Evolutionary conservation across 2,329 filamentous ascomycete species (phyloP).

Genomic region (Pseudogymnoascus sp.): DNA sequence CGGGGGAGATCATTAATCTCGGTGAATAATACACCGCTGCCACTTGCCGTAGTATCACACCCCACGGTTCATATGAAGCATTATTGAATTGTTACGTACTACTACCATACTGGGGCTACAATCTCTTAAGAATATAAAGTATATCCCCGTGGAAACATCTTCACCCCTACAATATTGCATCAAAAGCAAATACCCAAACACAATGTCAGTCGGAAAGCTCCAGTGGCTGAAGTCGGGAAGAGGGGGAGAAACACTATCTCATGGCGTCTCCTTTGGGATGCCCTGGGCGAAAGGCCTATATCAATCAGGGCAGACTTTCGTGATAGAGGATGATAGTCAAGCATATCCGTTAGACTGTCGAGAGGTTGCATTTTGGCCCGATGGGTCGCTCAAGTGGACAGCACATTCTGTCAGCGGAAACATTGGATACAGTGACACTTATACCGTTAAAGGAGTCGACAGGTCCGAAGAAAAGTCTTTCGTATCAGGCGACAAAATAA

Average conservation of each 20-base stretch:
- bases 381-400: background rate
- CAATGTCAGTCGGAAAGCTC: background rate
- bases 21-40: background rate
- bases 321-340: constrained; percentile 12
- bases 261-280: constrained; percentile 16
- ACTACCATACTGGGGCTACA: background rate
- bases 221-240: background rate
- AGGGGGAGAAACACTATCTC: constrained; percentile 11
- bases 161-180: too few relatives aligned
- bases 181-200: background rate
- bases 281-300: constrained; percentile 15
- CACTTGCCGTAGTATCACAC: background rate
- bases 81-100: background rate
- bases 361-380: constrained; percentile 7
- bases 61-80: background rate
- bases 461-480: constrained; percentile 18
- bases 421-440: background rate
- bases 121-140: background rate
- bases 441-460: constrained; percentile 5
- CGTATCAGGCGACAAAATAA: constrained; percentile 16
- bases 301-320: constrained; percentile 9
- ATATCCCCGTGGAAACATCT: background rate
- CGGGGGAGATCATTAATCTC: background rate
- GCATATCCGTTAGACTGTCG: constrained; percentile 9
- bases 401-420: background rate